Conservation (phyloP, 1,284 basidiomycete species). For the Hypsizygus ulmarius region DNA sequence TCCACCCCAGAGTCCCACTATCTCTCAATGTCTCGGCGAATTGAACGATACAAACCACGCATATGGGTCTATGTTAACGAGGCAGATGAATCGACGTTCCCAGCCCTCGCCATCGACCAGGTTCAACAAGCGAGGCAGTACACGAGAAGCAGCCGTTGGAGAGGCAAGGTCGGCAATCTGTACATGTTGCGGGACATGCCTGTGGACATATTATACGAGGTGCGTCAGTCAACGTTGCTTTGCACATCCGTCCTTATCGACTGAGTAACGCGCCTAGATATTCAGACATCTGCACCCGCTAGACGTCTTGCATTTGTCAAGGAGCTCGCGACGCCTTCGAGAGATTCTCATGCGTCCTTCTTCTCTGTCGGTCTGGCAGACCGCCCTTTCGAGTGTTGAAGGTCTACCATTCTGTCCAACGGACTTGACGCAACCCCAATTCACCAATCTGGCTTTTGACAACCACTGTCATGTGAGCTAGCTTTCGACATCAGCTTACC, state of each 20-base stretch:
- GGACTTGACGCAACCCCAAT: conserved; percentile 36
- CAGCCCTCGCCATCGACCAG: conserved; percentile 8
- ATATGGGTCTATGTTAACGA: conserved; percentile 6
- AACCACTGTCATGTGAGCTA: conserved; percentile 36
- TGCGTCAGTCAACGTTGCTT: conserved; percentile 9
- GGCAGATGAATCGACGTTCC: conserved; percentile 4
- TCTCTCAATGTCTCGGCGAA: background rate
- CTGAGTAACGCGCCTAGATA: conserved; percentile 22
- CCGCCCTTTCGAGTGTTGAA: conserved; percentile 24
- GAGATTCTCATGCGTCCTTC: conserved; percentile 33
- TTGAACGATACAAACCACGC: conserved; percentile 2
- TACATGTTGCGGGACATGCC: conserved; percentile 23
- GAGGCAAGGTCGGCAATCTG: background rate
- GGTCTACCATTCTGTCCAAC: conserved; percentile 37
- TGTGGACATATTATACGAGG: conserved; percentile 31
- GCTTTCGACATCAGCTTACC: background rate
- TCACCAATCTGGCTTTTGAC: conserved; percentile 35
- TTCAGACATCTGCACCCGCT: conserved; percentile 30
- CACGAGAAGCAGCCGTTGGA: background rate
- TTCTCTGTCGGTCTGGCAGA: conserved; percentile 34
- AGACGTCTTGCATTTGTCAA: conserved; percentile 38
- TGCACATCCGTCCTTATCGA: background rate
- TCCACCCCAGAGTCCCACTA: too few relatives aligned
- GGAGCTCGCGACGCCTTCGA: conserved; percentile 38
- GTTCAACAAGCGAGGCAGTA: conserved; percentile 1